These are phyloP conservation scores for Phytophthora podocarpi DNA, from an alignment of 352 stramenopile species.

Conservation along the genomic window DNA sequence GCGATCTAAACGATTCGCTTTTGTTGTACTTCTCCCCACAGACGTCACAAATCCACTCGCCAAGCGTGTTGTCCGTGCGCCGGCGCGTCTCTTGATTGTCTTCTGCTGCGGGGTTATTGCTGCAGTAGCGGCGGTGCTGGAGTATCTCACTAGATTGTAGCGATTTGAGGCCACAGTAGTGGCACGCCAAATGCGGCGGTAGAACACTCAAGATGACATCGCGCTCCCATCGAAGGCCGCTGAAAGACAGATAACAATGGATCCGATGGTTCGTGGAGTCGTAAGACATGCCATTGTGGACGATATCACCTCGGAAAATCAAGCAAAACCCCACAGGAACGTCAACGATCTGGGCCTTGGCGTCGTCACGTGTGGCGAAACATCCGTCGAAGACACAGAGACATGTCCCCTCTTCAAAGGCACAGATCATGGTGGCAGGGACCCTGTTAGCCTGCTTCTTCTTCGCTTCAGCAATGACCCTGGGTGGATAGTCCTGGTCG, in stretches of 20 bases:
- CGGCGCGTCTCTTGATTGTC: too few species aligned
- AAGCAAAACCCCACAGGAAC: neutral
- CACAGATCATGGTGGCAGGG: neutral
- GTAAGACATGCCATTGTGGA: constrained; percentile 1
- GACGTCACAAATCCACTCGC: too few species aligned
- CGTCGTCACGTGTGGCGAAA: neutral
- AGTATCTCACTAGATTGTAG: neutral
- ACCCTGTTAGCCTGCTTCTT: neutral
- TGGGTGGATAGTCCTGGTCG: neutral
- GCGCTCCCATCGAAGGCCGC: neutral
- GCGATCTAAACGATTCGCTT: too few species aligned
- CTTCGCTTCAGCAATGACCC: neutral
- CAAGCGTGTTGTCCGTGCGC: too few species aligned
- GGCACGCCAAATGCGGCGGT: neutral
- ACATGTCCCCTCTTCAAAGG: neutral
- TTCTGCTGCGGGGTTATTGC: neutral
- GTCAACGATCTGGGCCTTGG: neutral
- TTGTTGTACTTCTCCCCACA: too few species aligned
- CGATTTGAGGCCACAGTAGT: neutral
- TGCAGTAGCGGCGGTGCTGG: neutral
- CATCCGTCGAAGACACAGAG: constrained; percentile 6
- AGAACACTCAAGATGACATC: neutral
- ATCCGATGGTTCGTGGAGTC: neutral
- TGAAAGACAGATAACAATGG: constrained; percentile 6
- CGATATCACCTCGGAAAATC: constrained; percentile 9